Evolutionary conservation across 2,329 filamentous ascomycete genomes (phyloP), one percentile per base, ranked within the genome.

Genomic region (Raffaelea arxii): DNA sequence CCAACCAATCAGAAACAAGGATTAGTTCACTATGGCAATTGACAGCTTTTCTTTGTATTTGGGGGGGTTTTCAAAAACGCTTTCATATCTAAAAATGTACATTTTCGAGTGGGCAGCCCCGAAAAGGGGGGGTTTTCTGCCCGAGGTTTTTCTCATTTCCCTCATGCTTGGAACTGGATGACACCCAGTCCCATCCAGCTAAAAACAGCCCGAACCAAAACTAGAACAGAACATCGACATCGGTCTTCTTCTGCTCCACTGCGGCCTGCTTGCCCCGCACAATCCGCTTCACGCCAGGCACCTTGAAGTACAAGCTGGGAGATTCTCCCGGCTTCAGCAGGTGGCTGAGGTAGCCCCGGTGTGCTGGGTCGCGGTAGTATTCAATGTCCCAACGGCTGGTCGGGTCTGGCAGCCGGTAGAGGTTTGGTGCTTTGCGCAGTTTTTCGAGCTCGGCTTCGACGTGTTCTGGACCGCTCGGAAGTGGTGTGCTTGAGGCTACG

Each of bases 351-450:
- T 98, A 98, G 0, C 92, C 92, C 53, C 92, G 69, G 61, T 97
- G 88, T 42, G 88, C 89, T 22, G 86, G 82, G 62, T 98, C 92
- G 59, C 92, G 78, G 69, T 98, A 98, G 67, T 98, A 98, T 66
- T 98, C 92, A 46, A 97, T 84, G 58, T 97, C 91, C 69, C 84
- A 87, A 65, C 92, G 79, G 60, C 82, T 78, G 18, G 88, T 89
- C 25, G 92, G 90, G 61, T 97, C 91, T 6, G 92, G 90, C 54
- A 98, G 66, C 27, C 90, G 74, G 67, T 87, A 94, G 55, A 71
- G 69, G 66, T 82, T 89, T 3, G 79, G 77, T 52, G 68, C 66
- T 52, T 63, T 54, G 48, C 67, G 65, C 44, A 67, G 61, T 51
- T 59, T 59, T 49, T 67, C 65, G 51, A 75, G 61, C 50, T 70